Percentiles rank a stretch among this genome's conserved stretches.
Conservation (phyloP, 441 rosid species). For the Gossypium trilobum region DNA sequence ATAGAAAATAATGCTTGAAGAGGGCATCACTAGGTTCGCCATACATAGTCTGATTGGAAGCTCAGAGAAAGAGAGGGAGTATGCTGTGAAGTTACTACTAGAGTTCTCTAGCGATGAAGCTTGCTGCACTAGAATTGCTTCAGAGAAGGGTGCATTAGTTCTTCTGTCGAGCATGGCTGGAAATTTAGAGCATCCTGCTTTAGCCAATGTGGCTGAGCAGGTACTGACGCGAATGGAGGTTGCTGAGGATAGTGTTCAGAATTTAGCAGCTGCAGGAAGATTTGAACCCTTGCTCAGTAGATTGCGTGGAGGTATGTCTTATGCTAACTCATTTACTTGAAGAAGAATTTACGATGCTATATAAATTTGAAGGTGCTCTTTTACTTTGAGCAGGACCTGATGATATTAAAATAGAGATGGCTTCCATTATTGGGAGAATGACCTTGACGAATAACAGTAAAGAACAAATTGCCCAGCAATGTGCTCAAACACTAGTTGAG, state of each 20-base stretch:
- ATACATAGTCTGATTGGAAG: conserved; percentile 35
- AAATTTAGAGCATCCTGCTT: conserved; percentile 30
- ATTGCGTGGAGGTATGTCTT: conserved; percentile 24
- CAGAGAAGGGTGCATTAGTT: conserved; percentile 39
- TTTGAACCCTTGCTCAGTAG: conserved; percentile 34
- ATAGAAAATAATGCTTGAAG: conserved; percentile 34
- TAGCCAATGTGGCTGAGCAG: conserved; percentile 34
- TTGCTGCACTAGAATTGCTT: conserved; percentile 27
- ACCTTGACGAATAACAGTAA: conserved; percentile 31
- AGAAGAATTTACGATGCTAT: neutral
- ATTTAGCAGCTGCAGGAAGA: conserved; percentile 35
- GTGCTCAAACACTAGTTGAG: conserved; percentile 26
- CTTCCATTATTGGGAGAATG: conserved; percentile 32
- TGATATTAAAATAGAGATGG: conserved; percentile 33
- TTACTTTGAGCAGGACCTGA: conserved; percentile 26
- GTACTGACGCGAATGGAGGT: conserved; percentile 28
- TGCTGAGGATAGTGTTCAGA: conserved; percentile 25
- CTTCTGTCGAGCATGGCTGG: conserved; percentile 39
- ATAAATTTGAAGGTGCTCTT: neutral
- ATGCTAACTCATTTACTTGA: neutral
- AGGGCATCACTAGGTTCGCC: conserved; percentile 36
- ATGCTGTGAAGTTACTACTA: conserved; percentile 33
- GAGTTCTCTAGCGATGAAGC: conserved; percentile 31
- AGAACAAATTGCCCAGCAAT: conserved; percentile 31
- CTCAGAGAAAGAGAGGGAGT: conserved; percentile 32